Evolutionary conservation across 345 rosid species (phyloP).

Genomic region (Combretum micranthum): DNA sequence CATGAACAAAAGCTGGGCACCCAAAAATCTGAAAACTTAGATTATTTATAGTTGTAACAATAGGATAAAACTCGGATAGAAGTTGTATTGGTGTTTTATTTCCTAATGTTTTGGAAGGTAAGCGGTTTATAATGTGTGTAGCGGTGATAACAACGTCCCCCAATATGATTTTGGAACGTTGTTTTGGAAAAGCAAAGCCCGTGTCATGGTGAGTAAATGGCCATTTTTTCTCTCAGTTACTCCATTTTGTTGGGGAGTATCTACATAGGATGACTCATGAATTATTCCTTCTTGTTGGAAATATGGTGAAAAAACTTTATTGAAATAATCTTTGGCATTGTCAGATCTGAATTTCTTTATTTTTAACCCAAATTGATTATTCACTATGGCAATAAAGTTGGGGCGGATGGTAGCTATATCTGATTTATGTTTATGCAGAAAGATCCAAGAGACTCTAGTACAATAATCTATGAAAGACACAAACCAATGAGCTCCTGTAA

Average conservation of each 20-base stretch:
- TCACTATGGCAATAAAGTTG: too few relatives aligned
- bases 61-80: background rate
- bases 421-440: background rate
- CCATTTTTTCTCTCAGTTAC: background rate
- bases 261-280: too few relatives aligned
- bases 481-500: too few relatives aligned
- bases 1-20: slow-evolving; percentile 2
- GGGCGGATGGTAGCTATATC: background rate
- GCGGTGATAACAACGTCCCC: too few relatives aligned
- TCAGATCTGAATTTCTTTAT: too few relatives aligned
- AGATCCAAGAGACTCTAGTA: background rate
- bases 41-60: background rate
- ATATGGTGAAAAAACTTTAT: too few relatives aligned
- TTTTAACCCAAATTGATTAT: too few relatives aligned
- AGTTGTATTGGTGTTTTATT: background rate
- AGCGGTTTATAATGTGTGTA: too few relatives aligned
- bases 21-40: background rate
- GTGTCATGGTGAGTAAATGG: background rate
- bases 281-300: too few relatives aligned
- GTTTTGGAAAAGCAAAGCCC: background rate
- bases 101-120: too few relatives aligned
- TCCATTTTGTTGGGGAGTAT: background rate
- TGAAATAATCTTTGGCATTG: too few relatives aligned
- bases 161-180: too few relatives aligned
- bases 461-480: background rate